A percentile compares a stretch with the other conserved stretches of the same genome.
Evolutionary conservation across 306 rosid genomes (phyloP).

Genomic region (Prinsepia uniflora): DNA sequence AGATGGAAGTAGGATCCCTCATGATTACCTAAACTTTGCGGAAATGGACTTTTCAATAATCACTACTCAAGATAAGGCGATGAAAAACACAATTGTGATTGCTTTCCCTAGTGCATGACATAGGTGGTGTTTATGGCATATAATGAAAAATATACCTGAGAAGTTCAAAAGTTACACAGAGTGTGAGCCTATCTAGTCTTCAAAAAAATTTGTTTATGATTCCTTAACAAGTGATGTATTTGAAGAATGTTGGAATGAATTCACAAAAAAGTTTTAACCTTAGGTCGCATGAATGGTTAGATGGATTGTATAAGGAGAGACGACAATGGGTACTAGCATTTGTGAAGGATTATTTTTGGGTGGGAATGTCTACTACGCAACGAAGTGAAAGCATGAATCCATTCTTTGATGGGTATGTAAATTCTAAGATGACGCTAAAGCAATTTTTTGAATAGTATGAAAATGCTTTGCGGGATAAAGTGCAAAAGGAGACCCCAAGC

Average conservation of each 20-base stretch:
- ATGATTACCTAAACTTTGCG: too few species aligned
- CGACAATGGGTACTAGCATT: neutral
- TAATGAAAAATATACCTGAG: neutral
- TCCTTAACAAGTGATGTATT: neutral
- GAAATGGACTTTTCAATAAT: too few species aligned
- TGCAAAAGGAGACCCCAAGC: neutral
- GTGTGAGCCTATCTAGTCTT: neutral
- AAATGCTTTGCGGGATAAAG: too few species aligned
- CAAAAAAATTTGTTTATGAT: neutral
- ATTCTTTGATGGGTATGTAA: neutral
- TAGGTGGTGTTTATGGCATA: neutral
- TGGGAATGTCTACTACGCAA: neutral
- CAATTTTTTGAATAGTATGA: neutral
- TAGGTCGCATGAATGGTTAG: neutral
- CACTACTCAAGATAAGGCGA: constrained; percentile 8
- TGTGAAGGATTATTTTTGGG: neutral
- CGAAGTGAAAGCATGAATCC: neutral
- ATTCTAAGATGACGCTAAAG: neutral
- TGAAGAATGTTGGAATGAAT: neutral
- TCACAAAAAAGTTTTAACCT: too few species aligned
- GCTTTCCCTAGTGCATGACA: constrained; percentile 7
- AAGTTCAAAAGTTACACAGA: neutral
- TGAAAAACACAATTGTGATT: constrained; percentile 5
- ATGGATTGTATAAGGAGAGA: neutral
- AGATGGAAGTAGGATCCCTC: too few species aligned